A percentile compares a stretch with the other conserved stretches of the same genome.
Conservation (phyloP, 179 eudicot genomes). For the Patellifolia procumbens region DNA sequence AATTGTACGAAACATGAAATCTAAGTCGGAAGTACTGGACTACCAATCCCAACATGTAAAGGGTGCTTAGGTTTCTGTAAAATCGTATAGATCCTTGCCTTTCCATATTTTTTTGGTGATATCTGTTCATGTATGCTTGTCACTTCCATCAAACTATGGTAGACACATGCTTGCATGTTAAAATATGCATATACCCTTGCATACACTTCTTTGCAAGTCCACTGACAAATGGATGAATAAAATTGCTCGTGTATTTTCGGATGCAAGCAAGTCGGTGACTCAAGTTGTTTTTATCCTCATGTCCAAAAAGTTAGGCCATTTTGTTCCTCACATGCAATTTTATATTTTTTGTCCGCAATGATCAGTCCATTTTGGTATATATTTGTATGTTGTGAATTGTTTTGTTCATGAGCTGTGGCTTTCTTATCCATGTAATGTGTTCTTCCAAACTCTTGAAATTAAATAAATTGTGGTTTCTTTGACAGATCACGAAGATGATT, state of each 20-base stretch:
- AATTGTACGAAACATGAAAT: not conserved
- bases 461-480: constrained; percentile 11
- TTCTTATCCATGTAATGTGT: not conserved
- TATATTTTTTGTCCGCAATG: no score
- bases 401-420: constrained; percentile 4
- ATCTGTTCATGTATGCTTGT: not conserved
- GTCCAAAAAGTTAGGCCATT: not conserved
- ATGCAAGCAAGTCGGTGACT: not conserved
- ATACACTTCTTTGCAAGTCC: not conserved
- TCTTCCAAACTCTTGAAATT: not conserved
- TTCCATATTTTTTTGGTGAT: not conserved
- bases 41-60: not conserved
- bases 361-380: not conserved
- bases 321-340: not conserved
- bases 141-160: not conserved
- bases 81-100: not conserved
- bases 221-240: not conserved
- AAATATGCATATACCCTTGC: not conserved
- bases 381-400: not conserved
- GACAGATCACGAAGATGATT: constrained; percentile 87
- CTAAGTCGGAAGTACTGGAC: not conserved
- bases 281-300: not conserved
- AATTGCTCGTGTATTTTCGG: not conserved
- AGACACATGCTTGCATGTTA: not conserved
- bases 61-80: not conserved